Evolutionary conservation across 306 rosid species (phyloP).

Genomic region (Sindora glabra): DNA sequence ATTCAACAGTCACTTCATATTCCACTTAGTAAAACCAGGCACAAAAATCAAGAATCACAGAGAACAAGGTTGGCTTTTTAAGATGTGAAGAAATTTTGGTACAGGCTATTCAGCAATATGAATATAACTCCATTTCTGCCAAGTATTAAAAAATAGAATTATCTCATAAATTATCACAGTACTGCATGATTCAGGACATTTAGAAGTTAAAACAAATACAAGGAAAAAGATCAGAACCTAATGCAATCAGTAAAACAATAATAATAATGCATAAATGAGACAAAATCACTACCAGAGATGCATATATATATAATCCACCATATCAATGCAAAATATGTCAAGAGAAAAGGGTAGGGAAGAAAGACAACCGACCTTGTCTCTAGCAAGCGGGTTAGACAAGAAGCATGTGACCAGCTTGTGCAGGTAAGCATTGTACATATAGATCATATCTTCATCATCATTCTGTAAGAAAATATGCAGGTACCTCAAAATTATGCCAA

Average conservation of each 20-base stretch:
- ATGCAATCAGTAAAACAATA: not conserved
- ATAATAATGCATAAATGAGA: not conserved
- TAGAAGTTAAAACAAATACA: too few relatives aligned
- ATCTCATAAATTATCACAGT: too few relatives aligned
- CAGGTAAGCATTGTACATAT: conserved; percentile 90
- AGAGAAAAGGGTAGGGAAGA: not conserved
- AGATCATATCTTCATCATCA: conserved; percentile 91
- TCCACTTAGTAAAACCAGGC: too few relatives aligned
- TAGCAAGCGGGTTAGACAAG: conserved; percentile 80
- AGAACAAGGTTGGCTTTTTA: too few relatives aligned
- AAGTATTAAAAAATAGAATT: too few relatives aligned
- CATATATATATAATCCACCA: conserved; percentile 9
- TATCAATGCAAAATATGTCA: not conserved
- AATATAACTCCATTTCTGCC: too few relatives aligned
- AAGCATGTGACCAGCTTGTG: conserved; percentile 85
- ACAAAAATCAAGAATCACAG: too few relatives aligned
- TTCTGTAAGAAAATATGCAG: conserved; percentile 46
- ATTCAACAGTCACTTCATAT: too few relatives aligned
- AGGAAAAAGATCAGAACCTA: not conserved
- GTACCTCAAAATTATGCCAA: conserved; percentile 15
- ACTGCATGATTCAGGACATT: too few relatives aligned
- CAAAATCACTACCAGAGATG: not conserved
- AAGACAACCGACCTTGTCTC: conserved; percentile 75
- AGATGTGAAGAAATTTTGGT: too few relatives aligned
- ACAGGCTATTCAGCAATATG: too few relatives aligned